Evolutionary conservation across 2,329 filamentous ascomycete species (phyloP).

Genomic region (Metarhizium rileyi): DNA sequence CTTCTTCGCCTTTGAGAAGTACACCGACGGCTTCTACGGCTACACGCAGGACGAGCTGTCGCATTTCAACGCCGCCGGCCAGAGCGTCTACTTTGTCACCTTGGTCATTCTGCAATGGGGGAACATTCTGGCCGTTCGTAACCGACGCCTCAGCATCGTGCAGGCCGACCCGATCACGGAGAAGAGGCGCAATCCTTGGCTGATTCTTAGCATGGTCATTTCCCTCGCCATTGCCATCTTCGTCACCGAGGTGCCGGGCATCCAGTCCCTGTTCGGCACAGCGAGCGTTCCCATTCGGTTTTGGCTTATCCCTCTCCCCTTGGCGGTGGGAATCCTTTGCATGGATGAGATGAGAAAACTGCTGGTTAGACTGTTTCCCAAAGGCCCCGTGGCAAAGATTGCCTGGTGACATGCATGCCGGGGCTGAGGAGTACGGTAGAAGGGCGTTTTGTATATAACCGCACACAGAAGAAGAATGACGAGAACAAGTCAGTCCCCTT

Average conservation of each 20-base stretch:
- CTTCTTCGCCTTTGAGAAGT: constrained; percentile 40
- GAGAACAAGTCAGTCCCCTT: no score
- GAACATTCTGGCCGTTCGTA: constrained; percentile 41
- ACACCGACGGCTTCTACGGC: constrained; percentile 37
- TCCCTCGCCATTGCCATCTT: constrained; percentile 42
- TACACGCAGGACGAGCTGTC: constrained; percentile 34
- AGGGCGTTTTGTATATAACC: background rate
- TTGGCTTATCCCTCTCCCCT: constrained; percentile 40
- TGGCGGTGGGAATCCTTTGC: constrained; percentile 38
- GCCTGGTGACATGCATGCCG: constrained; percentile 32
- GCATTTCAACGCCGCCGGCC: constrained; percentile 38
- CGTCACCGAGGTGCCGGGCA: constrained; percentile 39
- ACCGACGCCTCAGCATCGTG: constrained; percentile 40
- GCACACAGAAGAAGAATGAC: background rate
- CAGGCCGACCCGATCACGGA: constrained; percentile 39
- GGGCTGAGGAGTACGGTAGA: background rate
- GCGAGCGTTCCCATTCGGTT: constrained; percentile 40
- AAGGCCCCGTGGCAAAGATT: constrained; percentile 32
- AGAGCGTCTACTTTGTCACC: constrained; percentile 44
- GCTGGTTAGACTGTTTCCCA: constrained; percentile 35
- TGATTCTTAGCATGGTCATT: constrained; percentile 34
- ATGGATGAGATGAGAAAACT: constrained; percentile 45
- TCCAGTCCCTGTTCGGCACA: constrained; percentile 39
- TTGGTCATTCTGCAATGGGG: constrained; percentile 45
- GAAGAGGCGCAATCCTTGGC: constrained; percentile 38